Evolutionary conservation across 345 rosid genomes (phyloP).

Genomic region (Acer campestre): DNA sequence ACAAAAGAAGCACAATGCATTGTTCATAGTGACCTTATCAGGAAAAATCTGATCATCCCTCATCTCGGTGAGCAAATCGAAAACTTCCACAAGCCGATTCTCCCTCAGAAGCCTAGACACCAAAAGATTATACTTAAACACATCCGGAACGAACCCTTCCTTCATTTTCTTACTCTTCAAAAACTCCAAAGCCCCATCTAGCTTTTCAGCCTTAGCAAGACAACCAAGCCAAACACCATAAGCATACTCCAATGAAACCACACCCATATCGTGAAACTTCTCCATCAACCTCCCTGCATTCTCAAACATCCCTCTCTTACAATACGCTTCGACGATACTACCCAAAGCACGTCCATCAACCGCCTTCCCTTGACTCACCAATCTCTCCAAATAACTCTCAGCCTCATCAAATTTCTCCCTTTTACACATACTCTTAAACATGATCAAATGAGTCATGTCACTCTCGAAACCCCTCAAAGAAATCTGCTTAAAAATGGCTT

Average conservation of each 20-base stretch:
- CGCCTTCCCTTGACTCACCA: constrained; percentile 26
- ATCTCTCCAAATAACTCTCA: constrained; percentile 44
- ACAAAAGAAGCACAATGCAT: constrained; percentile 76
- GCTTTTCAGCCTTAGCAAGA: constrained; percentile 47
- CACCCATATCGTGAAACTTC: constrained; percentile 42
- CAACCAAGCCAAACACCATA: constrained; percentile 62
- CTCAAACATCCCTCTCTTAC: constrained; percentile 42
- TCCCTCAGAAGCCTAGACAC: constrained; percentile 55
- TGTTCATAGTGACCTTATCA: constrained; percentile 58
- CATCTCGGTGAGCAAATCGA: constrained; percentile 76
- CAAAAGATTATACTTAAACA: constrained; percentile 58
- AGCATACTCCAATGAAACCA: constrained; percentile 46
- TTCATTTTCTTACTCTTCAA: constrained; percentile 47
- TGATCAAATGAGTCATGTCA: constrained; percentile 48
- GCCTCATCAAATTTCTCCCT: constrained; percentile 61
- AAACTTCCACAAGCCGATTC: constrained; percentile 57
- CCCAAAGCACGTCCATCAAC: constrained; percentile 31
- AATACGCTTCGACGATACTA: constrained; percentile 53
- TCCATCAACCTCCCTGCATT: constrained; percentile 59
- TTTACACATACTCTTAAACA: constrained; percentile 66
- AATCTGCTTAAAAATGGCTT: constrained; percentile 59
- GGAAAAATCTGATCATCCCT: constrained; percentile 53
- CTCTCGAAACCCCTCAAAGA: constrained; percentile 45
- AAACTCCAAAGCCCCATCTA: constrained; percentile 58
- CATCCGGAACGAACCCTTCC: constrained; percentile 60